Evolutionary conservation across 2,329 filamentous ascomycete species (phyloP), one percentile per base, ranked within the genome.

Genomic region (Exophiala alcalophila): DNA sequence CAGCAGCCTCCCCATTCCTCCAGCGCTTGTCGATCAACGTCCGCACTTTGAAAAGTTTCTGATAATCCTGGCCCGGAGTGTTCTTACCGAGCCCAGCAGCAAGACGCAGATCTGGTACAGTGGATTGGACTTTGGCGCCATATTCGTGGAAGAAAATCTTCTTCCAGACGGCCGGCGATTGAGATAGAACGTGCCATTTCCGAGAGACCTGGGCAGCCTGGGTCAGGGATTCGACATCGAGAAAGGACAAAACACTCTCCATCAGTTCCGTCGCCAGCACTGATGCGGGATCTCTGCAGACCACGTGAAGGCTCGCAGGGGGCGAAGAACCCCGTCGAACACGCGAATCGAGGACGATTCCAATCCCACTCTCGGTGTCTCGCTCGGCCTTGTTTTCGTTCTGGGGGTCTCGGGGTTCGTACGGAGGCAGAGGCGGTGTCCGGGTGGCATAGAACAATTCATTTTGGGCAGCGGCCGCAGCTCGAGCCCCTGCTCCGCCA

Each of bases 21-120:
- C 92, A 98, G 50, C 86, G 80, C 53, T 74, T 71, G 55, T 88
- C 83, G 49, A 98, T 75, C 50, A 84, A 77, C 47, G 82, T 77
- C 55, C 86, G 83, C 30, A 86, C 83, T 55, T 80, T 74, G 64
- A 90, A 95, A 61, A 96, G 86, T 53, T 81, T 77, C 66, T 85
- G 87, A 88, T 89, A 98, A 61, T 95, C 77, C 54, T 86, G 86
- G 25, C 74, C 73, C 3, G 81, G 81, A 47, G 60, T 52, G 23
- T 65, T 61, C 52, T 70, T 72, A 32, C 80, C 79, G 23, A 76
- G 60, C 4, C 79, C 80, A 23, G 59, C 65, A n/a, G 56, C 38
- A n/a, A 56, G 49, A 21, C 27, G 46, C 21, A 37, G 33, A 23
- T 34, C 35, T n/a, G 37, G 18, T 4, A 19, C 15, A 5, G 39